These are phyloP conservation scores for Oenanthe sinensis DNA, from an alignment of 129 eudicot genomes.

Conservation along the genomic window DNA sequence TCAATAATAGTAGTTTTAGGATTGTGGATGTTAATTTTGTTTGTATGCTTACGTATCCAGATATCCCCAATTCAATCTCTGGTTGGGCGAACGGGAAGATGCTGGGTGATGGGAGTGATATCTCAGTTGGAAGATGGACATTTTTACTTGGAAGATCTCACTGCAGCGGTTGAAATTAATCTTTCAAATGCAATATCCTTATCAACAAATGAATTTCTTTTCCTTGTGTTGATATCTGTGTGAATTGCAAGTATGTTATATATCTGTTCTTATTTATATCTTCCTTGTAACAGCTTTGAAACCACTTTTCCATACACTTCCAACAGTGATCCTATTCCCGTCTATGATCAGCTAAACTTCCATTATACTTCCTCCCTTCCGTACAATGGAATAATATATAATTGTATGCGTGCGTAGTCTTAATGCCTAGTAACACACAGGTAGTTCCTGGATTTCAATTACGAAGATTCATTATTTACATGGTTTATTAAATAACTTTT, in stretches of 20 bases:
- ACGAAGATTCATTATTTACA: not conserved
- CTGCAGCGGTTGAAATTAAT: constrained; percentile 87
- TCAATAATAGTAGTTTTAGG: not conserved
- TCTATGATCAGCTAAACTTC: not conserved
- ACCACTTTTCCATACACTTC: not conserved
- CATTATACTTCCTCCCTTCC: not conserved
- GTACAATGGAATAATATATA: not conserved
- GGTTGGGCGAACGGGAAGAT: constrained; percentile 68
- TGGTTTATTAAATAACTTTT: not conserved
- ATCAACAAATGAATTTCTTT: not conserved
- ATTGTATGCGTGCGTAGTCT: not conserved
- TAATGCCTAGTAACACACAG: not conserved
- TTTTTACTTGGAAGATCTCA: constrained; percentile 86
- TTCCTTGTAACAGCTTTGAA: not conserved
- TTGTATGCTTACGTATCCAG: constrained; percentile 25
- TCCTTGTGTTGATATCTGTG: not conserved
- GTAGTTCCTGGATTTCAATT: not conserved
- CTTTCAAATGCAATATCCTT: constrained; percentile 94
- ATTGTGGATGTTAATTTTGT: not conserved
- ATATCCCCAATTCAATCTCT: constrained; percentile 82
- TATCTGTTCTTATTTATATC: not conserved
- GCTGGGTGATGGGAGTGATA: constrained; percentile 97
- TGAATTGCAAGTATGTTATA: not conserved
- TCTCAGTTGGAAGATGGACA: constrained; percentile 99
- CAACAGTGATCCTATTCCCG: not conserved